Evolutionary conservation across 2,329 filamentous ascomycete species (phyloP).

Genomic region (Colletotrichum sp.): DNA sequence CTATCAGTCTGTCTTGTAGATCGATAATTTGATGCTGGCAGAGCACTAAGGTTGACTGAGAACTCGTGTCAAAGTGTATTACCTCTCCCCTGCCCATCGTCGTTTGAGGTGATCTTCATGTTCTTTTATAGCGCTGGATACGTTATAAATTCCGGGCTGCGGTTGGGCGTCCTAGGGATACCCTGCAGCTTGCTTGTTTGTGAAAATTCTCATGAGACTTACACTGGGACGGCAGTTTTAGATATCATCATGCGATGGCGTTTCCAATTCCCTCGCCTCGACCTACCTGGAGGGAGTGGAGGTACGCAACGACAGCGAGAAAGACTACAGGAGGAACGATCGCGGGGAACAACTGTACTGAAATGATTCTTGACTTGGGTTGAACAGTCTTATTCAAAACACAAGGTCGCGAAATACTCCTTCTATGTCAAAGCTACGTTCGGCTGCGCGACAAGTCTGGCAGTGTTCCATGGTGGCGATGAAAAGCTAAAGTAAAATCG

Average conservation of each 20-base stretch:
- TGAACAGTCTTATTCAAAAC: rapidly evolving
- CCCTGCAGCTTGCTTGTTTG: neutral
- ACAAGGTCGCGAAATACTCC: rapidly evolving
- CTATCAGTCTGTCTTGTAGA: neutral
- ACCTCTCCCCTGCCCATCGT: neutral
- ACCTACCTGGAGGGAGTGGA: neutral
- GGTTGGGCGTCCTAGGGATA: neutral
- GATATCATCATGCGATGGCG: neutral
- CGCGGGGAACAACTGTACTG: rapidly evolving
- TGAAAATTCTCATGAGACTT: neutral
- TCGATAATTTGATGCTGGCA: rapidly evolving
- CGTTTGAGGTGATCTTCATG: neutral
- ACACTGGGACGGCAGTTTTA: rapidly evolving
- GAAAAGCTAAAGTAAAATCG: rapidly evolving
- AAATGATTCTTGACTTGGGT: rapidly evolving
- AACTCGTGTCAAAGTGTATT: rapidly evolving
- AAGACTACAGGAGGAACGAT: rapidly evolving
- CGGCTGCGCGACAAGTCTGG: too few relatives aligned
- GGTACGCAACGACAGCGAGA: rapidly evolving
- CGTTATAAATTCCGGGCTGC: neutral
- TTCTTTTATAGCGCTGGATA: neutral
- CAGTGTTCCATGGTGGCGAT: rapidly evolving
- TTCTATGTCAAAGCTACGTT: neutral
- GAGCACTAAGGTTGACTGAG: neutral
- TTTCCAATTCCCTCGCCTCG: neutral